These are phyloP conservation scores for Penicillium odoratum DNA, from an alignment of 495 filamentous ascomycete species.

Conservation along the genomic window DNA sequence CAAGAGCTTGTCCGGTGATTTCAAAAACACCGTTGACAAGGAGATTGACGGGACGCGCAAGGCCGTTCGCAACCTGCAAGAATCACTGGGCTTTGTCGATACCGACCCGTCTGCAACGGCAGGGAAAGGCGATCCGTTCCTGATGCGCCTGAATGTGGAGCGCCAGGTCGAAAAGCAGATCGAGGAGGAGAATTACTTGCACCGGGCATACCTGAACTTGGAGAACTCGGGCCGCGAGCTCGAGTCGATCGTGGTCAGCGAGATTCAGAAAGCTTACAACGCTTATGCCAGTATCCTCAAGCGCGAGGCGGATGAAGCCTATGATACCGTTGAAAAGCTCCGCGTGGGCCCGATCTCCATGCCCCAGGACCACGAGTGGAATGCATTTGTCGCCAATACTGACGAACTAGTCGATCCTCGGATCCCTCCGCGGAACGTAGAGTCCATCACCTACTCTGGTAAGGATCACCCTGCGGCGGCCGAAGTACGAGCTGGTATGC, in stretches of 20 bases:
- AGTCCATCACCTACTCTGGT: conserved; percentile 93
- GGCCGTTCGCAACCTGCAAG: conserved; percentile 75
- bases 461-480: conserved; percentile 82
- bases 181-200: conserved; percentile 95
- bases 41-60: conserved; percentile 57
- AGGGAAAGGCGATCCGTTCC: conserved; percentile 88
- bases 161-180: conserved; percentile 87
- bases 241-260: conserved; percentile 91
- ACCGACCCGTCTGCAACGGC: conserved; percentile 69
- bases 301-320: conserved; percentile 80
- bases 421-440: conserved; percentile 70
- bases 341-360: conserved; percentile 82
- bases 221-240: conserved; percentile 93
- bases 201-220: conserved; percentile 90
- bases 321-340: conserved; percentile 76
- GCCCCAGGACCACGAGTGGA: conserved; percentile 92
- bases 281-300: conserved; percentile 87
- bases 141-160: conserved; percentile 81
- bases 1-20: conserved; percentile 85
- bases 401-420: conserved; percentile 87
- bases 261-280: conserved; percentile 97
- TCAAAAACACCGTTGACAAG: conserved; percentile 75
- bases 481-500: conserved; percentile 83
- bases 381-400: conserved; percentile 75
- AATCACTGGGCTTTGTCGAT: conserved; percentile 74